phyloP scores from a whole-genome alignment of 2,329 filamentous ascomycete genomes.

The Colletotrichum theobromicola region DNA sequence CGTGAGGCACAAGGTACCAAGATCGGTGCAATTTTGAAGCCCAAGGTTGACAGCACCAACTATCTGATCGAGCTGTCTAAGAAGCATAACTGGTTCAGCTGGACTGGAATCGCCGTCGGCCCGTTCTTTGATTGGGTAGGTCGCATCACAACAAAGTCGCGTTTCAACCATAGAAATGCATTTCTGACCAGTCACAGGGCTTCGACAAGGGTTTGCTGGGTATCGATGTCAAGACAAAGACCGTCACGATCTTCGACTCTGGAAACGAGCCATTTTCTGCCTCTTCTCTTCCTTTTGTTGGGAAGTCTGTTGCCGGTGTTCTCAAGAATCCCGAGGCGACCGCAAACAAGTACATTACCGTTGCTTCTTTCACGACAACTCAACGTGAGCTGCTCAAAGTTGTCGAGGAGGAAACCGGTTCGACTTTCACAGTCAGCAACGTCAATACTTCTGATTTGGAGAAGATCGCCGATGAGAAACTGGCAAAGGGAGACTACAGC shows the following conservation, averaged over 20 bases:
- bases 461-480: constrained; percentile 44
- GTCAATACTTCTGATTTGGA: constrained; percentile 37
- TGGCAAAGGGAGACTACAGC: constrained; percentile 40
- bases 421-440: constrained; percentile 53
- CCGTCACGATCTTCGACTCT: constrained; percentile 59
- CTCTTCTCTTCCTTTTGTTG: constrained; percentile 57
- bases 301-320: constrained; percentile 54
- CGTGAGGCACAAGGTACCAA: constrained; percentile 26
- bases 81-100: constrained; percentile 47
- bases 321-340: constrained; percentile 55
- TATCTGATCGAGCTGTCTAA: constrained; percentile 19
- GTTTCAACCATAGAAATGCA: not conserved
- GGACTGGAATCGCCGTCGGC: constrained; percentile 64
- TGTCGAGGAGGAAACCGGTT: constrained; percentile 56
- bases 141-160: not conserved
- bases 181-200: constrained; percentile 34
- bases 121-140: constrained; percentile 66
- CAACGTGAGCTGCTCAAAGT: constrained; percentile 62
- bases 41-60: constrained; percentile 29
- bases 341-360: constrained; percentile 61
- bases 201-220: constrained; percentile 55
- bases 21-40: constrained; percentile 30
- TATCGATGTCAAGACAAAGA: constrained; percentile 53
- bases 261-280: constrained; percentile 57
- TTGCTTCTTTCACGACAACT: constrained; percentile 61